Percentiles rank a stretch among this genome's conserved stretches.
phyloP scores from a whole-genome alignment of 805 yeast species.

The Torulaspora maleeae region DNA sequence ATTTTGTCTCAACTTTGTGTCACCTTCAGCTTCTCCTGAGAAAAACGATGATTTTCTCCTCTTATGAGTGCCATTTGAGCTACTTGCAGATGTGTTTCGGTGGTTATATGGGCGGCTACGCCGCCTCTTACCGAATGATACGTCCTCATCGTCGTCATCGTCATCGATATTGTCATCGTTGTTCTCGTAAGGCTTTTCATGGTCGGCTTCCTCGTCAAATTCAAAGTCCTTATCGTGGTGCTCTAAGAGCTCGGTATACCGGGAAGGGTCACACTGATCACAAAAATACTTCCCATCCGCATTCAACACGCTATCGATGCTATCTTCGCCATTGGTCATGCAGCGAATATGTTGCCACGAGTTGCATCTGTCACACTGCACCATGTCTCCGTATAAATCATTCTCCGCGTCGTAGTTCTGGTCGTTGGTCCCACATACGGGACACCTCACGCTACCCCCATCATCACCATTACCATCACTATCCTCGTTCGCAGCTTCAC shows the following conservation, averaged over 20 bases:
- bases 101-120: constrained; percentile 4
- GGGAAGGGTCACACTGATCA: constrained; percentile 46
- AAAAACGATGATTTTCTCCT: constrained; percentile 1
- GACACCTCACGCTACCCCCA: constrained; percentile 50
- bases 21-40: constrained; percentile 8
- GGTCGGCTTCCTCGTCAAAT: constrained; percentile 19
- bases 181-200: constrained; percentile 2
- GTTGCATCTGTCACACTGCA: constrained; percentile 59
- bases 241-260: constrained; percentile 34
- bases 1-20: constrained; percentile 40
- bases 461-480: constrained; percentile 29
- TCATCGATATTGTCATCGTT: constrained; percentile 15
- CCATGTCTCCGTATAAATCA: constrained; percentile 51
- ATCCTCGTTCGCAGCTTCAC: constrained; percentile 6
- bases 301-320: constrained; percentile 20
- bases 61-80: background rate
- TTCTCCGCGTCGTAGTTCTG: constrained; percentile 54
- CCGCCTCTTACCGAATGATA: constrained; percentile 6
- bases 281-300: constrained; percentile 51
- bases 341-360: constrained; percentile 73
- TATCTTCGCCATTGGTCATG: constrained; percentile 42
- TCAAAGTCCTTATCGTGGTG: constrained; percentile 18
- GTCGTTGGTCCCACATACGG: constrained; percentile 57
- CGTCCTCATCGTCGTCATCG: constrained; percentile 16
- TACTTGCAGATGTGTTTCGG: background rate